Base-by-base conservation (phyloP, 441 rosid genomes). In the Adansonia grandidieri region DNA sequence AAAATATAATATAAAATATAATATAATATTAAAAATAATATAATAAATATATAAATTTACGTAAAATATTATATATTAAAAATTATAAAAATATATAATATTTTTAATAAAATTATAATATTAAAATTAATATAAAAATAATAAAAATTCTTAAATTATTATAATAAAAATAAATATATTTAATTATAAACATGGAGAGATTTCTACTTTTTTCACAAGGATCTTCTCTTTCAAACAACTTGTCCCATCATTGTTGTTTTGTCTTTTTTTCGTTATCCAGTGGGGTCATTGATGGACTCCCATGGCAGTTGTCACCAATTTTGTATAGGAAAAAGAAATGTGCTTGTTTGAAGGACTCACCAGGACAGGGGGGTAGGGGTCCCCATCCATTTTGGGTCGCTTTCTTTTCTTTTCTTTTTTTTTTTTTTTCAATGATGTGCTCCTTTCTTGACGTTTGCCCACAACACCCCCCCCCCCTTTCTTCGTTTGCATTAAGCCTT, bases 211-310 rank as follows among this genome's bases (percentile, higher is more conserved):
- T 9, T 9, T 58, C 8, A 1, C 62, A 58, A 58, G 63, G 62
- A 1, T 13, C 56, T 56, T n/a, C 51, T 48, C 32, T 53, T 65
- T 65, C 70, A 24, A 24, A 14, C 44, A 63, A 11, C 45, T 14
- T 65, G 70, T 42, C 24, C 50, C 70, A 65, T 65, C 48, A 14
- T 28, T 37, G 50, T 40, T 58, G 32, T n/a, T 65, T 40, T 37
- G 48, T 65, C 0, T 40, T 32, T 40, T 20, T n/a, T 65, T 65
- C 40, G n/a, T 50, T 11, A 15, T 37, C 42, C 42, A 37, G 42
- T 37, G 42, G 9, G 70, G 7, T 65, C 48, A 32, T 40, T 65
- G 45, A 62, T 24, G 66, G 28, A 24, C 5, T 45, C 60, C 17
- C 28, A 24, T 24, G 28, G 28, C 28, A 24, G 28, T 63, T 32